Evolutionary conservation across 176 grass and related monocot species (phyloP), one percentile per base, ranked within the genome.

Genomic region (Olyra latifolia): DNA sequence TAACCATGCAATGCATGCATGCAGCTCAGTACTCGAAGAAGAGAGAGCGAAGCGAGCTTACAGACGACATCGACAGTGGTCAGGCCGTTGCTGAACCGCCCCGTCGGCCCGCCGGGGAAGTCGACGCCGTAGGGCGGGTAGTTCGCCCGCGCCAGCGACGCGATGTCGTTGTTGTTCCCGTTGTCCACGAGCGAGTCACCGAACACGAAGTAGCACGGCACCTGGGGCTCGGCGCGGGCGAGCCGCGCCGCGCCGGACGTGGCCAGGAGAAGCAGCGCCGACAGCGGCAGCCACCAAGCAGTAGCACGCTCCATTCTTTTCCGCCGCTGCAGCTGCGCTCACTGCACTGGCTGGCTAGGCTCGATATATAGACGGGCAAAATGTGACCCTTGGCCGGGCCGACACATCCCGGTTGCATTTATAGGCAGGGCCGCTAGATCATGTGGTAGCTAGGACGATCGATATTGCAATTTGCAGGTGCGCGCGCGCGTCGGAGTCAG

Each of bases 171-270:
- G 91, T 97, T 97, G 89, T 97, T 97, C 27, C 94, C 94, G 56
- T 94, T 97, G 82, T 97, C 94, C 10, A 97, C 91, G 5, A 97
- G 84, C 29, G 91, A 97, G 68, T 97, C 94, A 1, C 92, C 95
- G 32, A 94, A 94, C 78, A 98, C 67, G 69, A 91, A 98, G 80
- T 94, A 86, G 87, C 94, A 97, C 16, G 94, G 94, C 60, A 94
- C 90, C 82, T 91, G 87, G 0, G 82, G 87, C 43, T 48, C 74
- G n/a, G 8, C 87, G 40, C 61, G 41, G 20, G 25, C 52, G 41
- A 80, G 45, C 65, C 1, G 57, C 54, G 0, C n/a, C n/a, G n/a
- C 41, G 5, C 14, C 55, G 47, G 8, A 23, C n/a, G 81, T 30
- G 28, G 43, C 86, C 59, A 74, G 6, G 30, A 79, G 15, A 30